Conservation (phyloP, 371 early-diverging fungal species). For the Paramicrosporidium saccamoebae region DNA sequence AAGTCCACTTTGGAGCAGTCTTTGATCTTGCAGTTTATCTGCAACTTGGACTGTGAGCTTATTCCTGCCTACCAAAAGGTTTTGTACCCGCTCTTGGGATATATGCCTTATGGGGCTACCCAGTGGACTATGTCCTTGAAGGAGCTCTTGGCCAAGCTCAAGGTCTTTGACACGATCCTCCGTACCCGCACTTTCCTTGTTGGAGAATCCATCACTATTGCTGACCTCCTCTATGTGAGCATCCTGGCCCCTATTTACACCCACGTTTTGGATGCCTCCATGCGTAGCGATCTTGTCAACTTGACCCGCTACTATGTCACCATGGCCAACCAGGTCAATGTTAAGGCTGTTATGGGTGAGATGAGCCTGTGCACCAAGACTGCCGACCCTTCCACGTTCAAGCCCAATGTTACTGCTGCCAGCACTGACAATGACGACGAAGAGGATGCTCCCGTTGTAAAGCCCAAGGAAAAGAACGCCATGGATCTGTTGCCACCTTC, state of each 20-base stretch:
- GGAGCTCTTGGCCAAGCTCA: slow-evolving; percentile 17
- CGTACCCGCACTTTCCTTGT: slow-evolving; percentile 53
- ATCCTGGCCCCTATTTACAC: slow-evolving; percentile 20
- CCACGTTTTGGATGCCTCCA: slow-evolving; percentile 14
- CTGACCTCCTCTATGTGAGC: slow-evolving; percentile 35
- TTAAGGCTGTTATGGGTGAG: slow-evolving; percentile 40
- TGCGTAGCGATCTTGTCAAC: slow-evolving; percentile 40
- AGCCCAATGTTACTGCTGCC: slow-evolving; percentile 7
- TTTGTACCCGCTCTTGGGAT: slow-evolving; percentile 28
- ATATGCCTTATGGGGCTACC: slow-evolving; percentile 20
- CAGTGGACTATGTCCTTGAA: slow-evolving; percentile 21
- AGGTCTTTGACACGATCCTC: slow-evolving; percentile 28
- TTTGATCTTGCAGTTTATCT: slow-evolving; percentile 33
- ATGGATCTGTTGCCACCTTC: slow-evolving; percentile 57
- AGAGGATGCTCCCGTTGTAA: slow-evolving; percentile 18
- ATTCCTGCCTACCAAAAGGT: slow-evolving; percentile 12
- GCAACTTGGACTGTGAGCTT: slow-evolving; percentile 25
- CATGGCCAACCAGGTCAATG: slow-evolving; percentile 31
- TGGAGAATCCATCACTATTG: slow-evolving; percentile 56
- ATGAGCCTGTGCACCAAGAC: slow-evolving; percentile 13
- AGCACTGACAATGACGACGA: slow-evolving; percentile 15
- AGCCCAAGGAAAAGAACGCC: slow-evolving; percentile 64
- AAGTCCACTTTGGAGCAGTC: slow-evolving; percentile 25
- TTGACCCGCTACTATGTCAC: slow-evolving; percentile 61
- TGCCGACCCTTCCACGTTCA: slow-evolving; percentile 4